Evolutionary conservation across 164 flowering plant genomes (phyloP), one percentile per base, ranked within the genome.

Genomic region (Kingdonia uniflora): DNA sequence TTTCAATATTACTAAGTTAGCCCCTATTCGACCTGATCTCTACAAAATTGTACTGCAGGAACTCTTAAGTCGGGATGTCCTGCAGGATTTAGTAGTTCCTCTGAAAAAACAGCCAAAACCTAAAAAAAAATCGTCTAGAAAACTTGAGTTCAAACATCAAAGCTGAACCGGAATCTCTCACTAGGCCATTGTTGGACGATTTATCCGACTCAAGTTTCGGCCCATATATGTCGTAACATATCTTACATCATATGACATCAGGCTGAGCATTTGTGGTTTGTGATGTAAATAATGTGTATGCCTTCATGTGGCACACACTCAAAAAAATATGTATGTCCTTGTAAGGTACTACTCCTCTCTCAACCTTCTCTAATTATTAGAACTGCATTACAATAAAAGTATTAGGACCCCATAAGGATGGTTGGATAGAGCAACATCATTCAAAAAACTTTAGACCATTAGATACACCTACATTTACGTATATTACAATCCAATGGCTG

Each of bases 291-390:
- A 16, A 2, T 17, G n/a, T 43, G 17, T 43, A 8, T 16, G 20
- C 20, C 11, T 44, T 19, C 48, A 44, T 44, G 48, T 44, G 48
- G 48, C 11, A 44, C 23, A 44, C 48, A 44, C 48, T 44, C 22
- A 19, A 16, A 5, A 16, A 15, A 13, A 8, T 11, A 13, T 16
- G 19, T 5, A 16, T 21, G 21, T 44, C 48, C 48, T 44, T 44
- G 48, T 21, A 44, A 44, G 48, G 48, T 15, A 44, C 19, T 44
- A 44, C 48, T 44, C 17, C 20, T 44, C 48, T 44, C 35, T 29
- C 35, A 3, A 29, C 8, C 35, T 44, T 19, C 11, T 44, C 6
- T 44, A 2, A 17, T 21, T 16, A 16, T n/a, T 14, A 43, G 15
- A 44, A 44, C n/a, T 19, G 21, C 20, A 5, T 16, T 43, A n/a